These are phyloP conservation scores for Penicillium glabrum DNA, from an alignment of 2,329 filamentous ascomycete species.

Conservation along the genomic window DNA sequence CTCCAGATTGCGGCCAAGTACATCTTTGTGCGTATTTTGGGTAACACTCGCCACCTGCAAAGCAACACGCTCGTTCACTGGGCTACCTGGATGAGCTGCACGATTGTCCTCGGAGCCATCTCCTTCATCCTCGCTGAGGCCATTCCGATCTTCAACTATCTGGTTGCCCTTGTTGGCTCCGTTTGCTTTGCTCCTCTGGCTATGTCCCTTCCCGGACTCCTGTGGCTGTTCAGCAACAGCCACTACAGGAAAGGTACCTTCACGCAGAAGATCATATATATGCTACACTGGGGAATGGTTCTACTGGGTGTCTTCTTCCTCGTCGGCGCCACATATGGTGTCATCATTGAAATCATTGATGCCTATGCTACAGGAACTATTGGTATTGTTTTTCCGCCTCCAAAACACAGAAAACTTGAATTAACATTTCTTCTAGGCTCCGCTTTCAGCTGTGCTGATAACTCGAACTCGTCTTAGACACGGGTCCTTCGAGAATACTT, in stretches of 20 bases:
- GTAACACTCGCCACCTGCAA: conserved; percentile 51
- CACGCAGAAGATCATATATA: conserved; percentile 39
- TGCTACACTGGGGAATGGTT: conserved; percentile 43
- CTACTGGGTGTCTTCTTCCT: conserved; percentile 46
- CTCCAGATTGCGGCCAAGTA: conserved; percentile 52
- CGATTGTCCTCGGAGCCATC: conserved; percentile 40
- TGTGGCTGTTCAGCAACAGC: conserved; percentile 52
- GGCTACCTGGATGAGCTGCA: conserved; percentile 52
- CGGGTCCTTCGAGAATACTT: neutral
- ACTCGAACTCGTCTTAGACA: conserved; percentile 18
- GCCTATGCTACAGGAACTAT: conserved; percentile 22
- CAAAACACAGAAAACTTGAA: neutral
- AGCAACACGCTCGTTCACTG: conserved; percentile 51
- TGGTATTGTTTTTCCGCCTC: conserved; percentile 8
- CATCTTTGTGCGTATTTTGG: conserved; percentile 54
- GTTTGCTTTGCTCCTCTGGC: conserved; percentile 53
- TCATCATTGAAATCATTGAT: conserved; percentile 21
- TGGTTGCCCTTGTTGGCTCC: conserved; percentile 50
- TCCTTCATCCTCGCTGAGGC: conserved; percentile 52
- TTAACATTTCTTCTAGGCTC: conserved; percentile 12
- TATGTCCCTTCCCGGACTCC: conserved; percentile 47
- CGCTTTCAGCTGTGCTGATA: conserved; percentile 27
- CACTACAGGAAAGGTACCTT: conserved; percentile 39
- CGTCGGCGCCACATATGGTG: conserved; percentile 42
- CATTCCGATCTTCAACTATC: conserved; percentile 55